phyloP scores from a whole-genome alignment of 768 basidiomycete species.

The Auriscalpium microsporum region DNA sequence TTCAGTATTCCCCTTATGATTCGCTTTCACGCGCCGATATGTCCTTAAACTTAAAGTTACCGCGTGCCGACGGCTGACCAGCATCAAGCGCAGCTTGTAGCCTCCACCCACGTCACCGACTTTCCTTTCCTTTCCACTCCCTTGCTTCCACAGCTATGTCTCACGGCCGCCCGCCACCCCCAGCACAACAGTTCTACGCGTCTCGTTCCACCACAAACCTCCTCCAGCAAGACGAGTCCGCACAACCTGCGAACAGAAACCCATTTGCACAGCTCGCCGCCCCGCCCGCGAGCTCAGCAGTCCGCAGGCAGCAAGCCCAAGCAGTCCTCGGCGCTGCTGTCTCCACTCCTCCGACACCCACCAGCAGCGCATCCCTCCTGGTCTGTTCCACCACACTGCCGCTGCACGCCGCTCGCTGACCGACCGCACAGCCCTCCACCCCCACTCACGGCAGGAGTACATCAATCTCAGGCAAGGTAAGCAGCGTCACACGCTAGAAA shows the following conservation, averaged over 20 bases:
- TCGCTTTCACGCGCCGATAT: too few relatives aligned
- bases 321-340: neutral
- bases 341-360: neutral
- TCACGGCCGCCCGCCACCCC: neutral
- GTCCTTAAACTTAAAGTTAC: too few relatives aligned
- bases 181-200: neutral
- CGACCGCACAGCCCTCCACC: too few relatives aligned
- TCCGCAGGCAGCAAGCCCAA: neutral
- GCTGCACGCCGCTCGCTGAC: too few relatives aligned
- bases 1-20: too few relatives aligned
- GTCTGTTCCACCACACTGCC: too few relatives aligned
- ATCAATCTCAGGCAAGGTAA: too few relatives aligned
- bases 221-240: neutral
- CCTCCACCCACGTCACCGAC: neutral
- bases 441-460: too few relatives aligned
- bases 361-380: neutral
- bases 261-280: neutral
- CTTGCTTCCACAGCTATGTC: neutral
- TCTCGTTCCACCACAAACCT: neutral
- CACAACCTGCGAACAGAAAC: neutral
- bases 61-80: neutral
- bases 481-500: neutral
- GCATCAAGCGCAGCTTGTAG: neutral
- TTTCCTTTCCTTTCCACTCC: neutral
- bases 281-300: neutral